Evolutionary conservation across 768 basidiomycete species (phyloP).

Genomic region (Porphyrellus cyaneotinctus): DNA sequence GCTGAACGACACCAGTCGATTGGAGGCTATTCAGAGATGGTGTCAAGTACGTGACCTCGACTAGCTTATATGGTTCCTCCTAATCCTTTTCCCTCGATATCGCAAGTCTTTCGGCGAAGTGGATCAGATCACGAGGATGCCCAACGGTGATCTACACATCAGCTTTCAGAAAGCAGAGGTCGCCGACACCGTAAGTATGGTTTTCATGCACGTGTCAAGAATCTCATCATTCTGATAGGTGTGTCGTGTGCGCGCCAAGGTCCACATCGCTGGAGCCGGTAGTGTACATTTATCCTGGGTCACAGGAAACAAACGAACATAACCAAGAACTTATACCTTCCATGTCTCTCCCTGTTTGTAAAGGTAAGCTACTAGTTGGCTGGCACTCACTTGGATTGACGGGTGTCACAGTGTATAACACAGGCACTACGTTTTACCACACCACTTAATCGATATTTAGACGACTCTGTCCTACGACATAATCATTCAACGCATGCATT

Average conservation of each 20-base stretch:
- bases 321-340: slow-evolving; percentile 1
- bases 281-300: slow-evolving; percentile 78
- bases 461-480: slow-evolving; percentile 23
- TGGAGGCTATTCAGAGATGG: slow-evolving; percentile 69
- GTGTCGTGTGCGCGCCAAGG: slow-evolving; percentile 72
- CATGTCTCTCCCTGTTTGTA: slow-evolving; percentile 18
- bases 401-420: slow-evolving; percentile 24
- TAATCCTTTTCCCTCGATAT: slow-evolving; percentile 8
- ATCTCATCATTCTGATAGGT: slow-evolving; percentile 43
- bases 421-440: slow-evolving; percentile 25
- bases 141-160: slow-evolving; percentile 75
- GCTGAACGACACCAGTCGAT: slow-evolving; percentile 53
- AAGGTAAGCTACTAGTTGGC: slow-evolving; percentile 15
- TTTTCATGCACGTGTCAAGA: not conserved
- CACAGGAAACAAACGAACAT: slow-evolving; percentile 46
- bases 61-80: not conserved
- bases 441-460: slow-evolving; percentile 24
- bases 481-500: slow-evolving; percentile 24
- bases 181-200: slow-evolving; percentile 64
- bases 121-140: slow-evolving; percentile 65
- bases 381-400: slow-evolving; percentile 1
- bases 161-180: slow-evolving; percentile 73
- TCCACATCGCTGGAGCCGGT: slow-evolving; percentile 69
- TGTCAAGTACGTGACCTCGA: slow-evolving; percentile 54
- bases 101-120: slow-evolving; percentile 70